phyloP scores from a whole-genome alignment of 257 asterid genomes.

The Linderniella brevidens region DNA sequence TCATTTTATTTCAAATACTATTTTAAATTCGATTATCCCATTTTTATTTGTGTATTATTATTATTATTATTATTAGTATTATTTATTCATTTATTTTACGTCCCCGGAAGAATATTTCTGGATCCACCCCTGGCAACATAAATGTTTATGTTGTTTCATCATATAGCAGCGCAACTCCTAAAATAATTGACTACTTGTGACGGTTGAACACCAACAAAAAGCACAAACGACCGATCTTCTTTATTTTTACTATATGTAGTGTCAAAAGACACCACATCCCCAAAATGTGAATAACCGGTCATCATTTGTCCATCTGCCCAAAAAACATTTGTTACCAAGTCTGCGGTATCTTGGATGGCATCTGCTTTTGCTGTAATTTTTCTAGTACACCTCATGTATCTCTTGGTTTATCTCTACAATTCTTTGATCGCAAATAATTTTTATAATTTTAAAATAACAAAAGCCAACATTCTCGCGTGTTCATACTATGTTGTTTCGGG shows the following conservation, averaged over 20 bases:
- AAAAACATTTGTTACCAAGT: background rate
- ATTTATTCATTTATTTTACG: too few relatives aligned
- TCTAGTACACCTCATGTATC: conserved; percentile 5
- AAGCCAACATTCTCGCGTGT: conserved; percentile 2
- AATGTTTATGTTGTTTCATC: background rate
- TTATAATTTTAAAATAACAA: background rate
- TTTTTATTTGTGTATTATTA: too few relatives aligned
- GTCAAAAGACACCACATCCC: conserved; percentile 5
- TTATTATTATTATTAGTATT: too few relatives aligned
- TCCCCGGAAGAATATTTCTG: too few relatives aligned
- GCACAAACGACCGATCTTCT: background rate
- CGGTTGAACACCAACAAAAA: conserved; percentile 5
- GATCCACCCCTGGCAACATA: too few relatives aligned
- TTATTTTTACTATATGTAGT: conserved; percentile 1
- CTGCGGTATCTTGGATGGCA: background rate
- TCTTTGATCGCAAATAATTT: background rate
- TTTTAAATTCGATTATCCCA: too few relatives aligned
- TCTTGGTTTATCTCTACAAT: background rate
- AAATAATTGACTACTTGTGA: conserved; percentile 1
- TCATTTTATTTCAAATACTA: too few relatives aligned
- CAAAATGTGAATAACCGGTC: conserved; percentile 1
- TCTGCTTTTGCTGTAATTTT: background rate
- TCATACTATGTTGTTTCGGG: too few relatives aligned
- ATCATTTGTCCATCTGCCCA: conserved; percentile 1
- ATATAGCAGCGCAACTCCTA: conserved; percentile 1